These are phyloP conservation scores for Kwoniella heveanensis DNA, from an alignment of 768 basidiomycete genomes.

Conservation along the genomic window DNA sequence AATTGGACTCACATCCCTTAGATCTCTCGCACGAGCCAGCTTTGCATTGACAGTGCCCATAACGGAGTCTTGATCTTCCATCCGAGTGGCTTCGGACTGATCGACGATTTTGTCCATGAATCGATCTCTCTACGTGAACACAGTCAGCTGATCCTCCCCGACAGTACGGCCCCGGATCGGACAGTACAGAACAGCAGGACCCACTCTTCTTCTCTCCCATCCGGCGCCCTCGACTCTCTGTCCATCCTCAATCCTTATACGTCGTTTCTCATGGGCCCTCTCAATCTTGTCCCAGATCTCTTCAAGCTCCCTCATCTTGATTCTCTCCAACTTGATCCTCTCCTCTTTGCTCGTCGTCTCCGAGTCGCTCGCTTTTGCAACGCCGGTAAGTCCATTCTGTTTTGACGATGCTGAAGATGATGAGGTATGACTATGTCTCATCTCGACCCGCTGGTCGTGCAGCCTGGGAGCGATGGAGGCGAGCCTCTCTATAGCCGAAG, in stretches of 20 bases:
- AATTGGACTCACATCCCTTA: conserved; percentile 41
- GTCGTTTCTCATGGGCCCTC: conserved; percentile 48
- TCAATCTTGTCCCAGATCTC: conserved; percentile 56
- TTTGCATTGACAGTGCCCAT: conserved; percentile 27
- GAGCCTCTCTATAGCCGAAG: conserved; percentile 84
- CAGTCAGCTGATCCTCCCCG: not conserved
- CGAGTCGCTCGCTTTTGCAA: not conserved
- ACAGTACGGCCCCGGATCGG: no score
- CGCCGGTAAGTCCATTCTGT: not conserved
- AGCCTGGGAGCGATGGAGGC: conserved; percentile 84
- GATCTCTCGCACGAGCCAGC: conserved; percentile 38
- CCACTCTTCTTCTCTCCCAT: conserved; percentile 26
- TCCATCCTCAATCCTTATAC: conserved; percentile 16
- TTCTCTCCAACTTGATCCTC: conserved; percentile 61
- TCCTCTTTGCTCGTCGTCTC: conserved; percentile 20
- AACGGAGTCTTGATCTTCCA: conserved; percentile 33
- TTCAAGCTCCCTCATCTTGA: conserved; percentile 37
- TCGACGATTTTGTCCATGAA: conserved; percentile 26
- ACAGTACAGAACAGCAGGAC: conserved; percentile 4
- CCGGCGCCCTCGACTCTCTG: conserved; percentile 37
- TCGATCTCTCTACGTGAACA: conserved; percentile 23
- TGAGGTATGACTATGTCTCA: conserved; percentile 58
- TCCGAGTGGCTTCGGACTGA: conserved; percentile 22
- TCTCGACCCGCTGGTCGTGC: conserved; percentile 88
- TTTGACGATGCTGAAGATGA: conserved; percentile 7